These are phyloP conservation scores for Saccharata proteae DNA, from an alignment of 2,329 filamentous ascomycete genomes.

Conservation along the genomic window DNA sequence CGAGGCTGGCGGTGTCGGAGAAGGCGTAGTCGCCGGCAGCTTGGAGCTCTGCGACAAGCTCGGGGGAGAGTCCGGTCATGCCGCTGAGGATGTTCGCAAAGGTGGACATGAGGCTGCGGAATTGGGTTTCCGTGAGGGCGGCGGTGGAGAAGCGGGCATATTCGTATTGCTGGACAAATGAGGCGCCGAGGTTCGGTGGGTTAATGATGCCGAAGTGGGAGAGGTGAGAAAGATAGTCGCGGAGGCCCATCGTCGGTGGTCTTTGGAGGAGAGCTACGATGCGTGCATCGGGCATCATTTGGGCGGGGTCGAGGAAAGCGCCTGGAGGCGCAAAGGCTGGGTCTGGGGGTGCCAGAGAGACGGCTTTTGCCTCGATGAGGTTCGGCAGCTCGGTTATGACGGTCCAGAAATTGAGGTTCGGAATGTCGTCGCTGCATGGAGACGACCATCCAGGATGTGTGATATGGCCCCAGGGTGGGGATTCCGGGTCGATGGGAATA, in stretches of 20 bases:
- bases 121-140: conserved; percentile 56
- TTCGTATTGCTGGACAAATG: conserved; percentile 71
- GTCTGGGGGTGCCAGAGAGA: conserved; percentile 63
- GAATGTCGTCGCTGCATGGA: conserved; percentile 60
- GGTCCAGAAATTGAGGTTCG: conserved; percentile 69
- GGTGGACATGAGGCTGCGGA: conserved; percentile 67
- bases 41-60: conserved; percentile 36
- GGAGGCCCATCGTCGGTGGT: conserved; percentile 57
- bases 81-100: conserved; percentile 70
- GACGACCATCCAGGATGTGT: conserved; percentile 83
- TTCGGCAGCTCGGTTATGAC: conserved; percentile 78
- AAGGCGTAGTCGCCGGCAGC: conserved; percentile 12
- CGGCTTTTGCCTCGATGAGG: conserved; percentile 81
- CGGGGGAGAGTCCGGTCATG: conserved; percentile 55
- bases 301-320: conserved; percentile 13
- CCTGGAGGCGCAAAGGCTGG: conserved; percentile 24
- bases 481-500: conserved; percentile 29
- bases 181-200: conserved; percentile 34
- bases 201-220: conserved; percentile 52
- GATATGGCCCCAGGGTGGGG: conserved; percentile 66
- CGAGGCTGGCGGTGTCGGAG: conserved; percentile 21
- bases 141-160: conserved; percentile 67
- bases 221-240: conserved; percentile 67
- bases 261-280: conserved; percentile 62
- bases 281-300: conserved; percentile 46